Conservation (phyloP, 169 alveolate genomes). For the Plasmodium malariae region DNA sequence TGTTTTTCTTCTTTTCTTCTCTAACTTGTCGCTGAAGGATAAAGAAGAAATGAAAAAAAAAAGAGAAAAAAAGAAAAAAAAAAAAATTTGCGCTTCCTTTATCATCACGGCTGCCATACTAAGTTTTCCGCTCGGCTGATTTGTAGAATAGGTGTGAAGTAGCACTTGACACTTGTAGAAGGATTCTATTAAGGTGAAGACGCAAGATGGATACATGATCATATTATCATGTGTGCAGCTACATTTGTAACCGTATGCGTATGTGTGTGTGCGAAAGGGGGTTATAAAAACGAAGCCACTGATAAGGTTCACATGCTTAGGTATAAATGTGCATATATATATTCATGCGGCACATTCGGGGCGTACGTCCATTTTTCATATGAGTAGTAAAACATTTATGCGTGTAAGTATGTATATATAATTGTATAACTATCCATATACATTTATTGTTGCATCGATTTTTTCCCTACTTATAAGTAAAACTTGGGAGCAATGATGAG, state of each 20-base stretch:
- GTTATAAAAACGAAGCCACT: too few species aligned
- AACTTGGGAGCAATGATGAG: conserved; percentile 29
- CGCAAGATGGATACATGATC: too few species aligned
- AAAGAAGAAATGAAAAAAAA: conserved; percentile 57
- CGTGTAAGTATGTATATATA: too few species aligned
- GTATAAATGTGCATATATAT: too few species aligned
- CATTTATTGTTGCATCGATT: not conserved
- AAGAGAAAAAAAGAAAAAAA: conserved; percentile 44
- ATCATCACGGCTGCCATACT: conserved; percentile 36
- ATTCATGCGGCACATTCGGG: too few species aligned
- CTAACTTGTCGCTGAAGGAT: conserved; percentile 53
- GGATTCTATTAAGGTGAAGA: conserved; percentile 16
- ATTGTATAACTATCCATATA: not conserved
- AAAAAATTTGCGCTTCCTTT: conserved; percentile 42
- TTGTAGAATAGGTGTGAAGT: not conserved
- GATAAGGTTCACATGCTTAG: too few species aligned
- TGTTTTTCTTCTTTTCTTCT: not conserved
- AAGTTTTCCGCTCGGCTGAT: not conserved
- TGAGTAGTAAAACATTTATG: too few species aligned
- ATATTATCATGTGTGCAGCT: too few species aligned
- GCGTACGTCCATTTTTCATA: too few species aligned
- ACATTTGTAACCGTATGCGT: too few species aligned
- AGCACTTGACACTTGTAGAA: conserved; percentile 48
- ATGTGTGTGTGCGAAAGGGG: not conserved
- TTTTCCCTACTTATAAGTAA: conserved; percentile 16